Evolutionary conservation across 176 grass and related monocot genomes (phyloP).

Genomic region (Puccinellia tenuiflora): DNA sequence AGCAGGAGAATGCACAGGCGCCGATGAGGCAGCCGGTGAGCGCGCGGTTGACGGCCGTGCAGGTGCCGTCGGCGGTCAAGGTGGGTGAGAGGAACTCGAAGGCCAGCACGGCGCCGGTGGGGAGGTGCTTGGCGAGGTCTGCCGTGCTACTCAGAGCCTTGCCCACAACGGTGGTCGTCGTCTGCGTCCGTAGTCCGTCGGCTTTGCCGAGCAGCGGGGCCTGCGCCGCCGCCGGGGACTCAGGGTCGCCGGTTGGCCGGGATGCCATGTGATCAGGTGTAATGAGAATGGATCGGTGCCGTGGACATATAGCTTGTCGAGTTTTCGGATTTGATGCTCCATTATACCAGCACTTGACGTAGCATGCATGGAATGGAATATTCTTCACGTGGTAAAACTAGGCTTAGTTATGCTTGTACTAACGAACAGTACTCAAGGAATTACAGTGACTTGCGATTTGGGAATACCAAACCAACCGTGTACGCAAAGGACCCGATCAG

Average conservation of each 20-base stretch:
- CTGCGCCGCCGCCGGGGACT: neutral
- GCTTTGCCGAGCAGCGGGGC: constrained; percentile 21
- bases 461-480: neutral
- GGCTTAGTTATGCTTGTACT: neutral
- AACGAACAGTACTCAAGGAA: neutral
- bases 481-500: neutral
- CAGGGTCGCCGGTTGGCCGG: neutral
- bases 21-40: constrained; percentile 51
- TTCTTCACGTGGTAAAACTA: neutral
- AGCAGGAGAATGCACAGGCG: constrained; percentile 38
- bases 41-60: constrained; percentile 33
- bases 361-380: neutral
- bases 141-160: constrained; percentile 52
- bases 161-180: constrained; percentile 5
- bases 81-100: constrained; percentile 78
- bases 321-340: neutral
- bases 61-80: constrained; percentile 55
- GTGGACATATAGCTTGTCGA: neutral
- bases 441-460: neutral
- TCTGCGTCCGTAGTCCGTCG: neutral
- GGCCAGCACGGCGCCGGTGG: constrained; percentile 68
- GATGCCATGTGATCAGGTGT: constrained; percentile 9
- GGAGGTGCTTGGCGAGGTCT: constrained; percentile 82
- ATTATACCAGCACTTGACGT: neutral
- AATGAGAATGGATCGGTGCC: neutral